Conservation (phyloP, 768 basidiomycete genomes). For the Candolleomyces efflorescens region DNA sequence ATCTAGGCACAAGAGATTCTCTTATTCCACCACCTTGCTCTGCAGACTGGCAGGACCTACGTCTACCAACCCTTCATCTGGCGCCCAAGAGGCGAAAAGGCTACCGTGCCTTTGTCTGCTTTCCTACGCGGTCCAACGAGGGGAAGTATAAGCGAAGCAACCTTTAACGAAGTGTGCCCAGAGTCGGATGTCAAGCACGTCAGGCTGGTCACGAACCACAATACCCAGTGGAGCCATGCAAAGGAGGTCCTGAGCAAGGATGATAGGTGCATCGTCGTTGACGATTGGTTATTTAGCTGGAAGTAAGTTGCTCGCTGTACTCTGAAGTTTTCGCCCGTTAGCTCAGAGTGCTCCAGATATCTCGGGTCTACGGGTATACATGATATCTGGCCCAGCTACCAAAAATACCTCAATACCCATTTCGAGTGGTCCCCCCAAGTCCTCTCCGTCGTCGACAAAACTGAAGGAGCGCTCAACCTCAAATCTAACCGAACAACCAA, state of each 20-base stretch:
- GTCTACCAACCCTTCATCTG: constrained; percentile 44
- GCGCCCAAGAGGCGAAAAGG: constrained; percentile 38
- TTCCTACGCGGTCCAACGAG: constrained; percentile 38
- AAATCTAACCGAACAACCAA: constrained; percentile 15
- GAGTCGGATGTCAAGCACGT: constrained; percentile 30
- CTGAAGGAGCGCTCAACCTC: constrained; percentile 31
- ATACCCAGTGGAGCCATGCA: constrained; percentile 34
- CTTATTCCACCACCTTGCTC: constrained; percentile 41
- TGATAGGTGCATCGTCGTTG: constrained; percentile 39
- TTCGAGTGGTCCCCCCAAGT: constrained; percentile 40
- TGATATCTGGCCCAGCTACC: constrained; percentile 29
- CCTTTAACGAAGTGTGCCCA: constrained; percentile 38
- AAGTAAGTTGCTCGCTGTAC: constrained; percentile 22
- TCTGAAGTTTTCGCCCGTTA: neutral
- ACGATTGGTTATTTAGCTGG: constrained; percentile 43
- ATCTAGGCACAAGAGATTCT: constrained; percentile 42
- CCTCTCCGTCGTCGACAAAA: constrained; percentile 28
- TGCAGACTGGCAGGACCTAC: constrained; percentile 34
- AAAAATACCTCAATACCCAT: constrained; percentile 13
- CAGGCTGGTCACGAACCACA: constrained; percentile 19
- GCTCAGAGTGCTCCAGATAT: constrained; percentile 22
- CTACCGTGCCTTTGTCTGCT: constrained; percentile 37
- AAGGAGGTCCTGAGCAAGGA: constrained; percentile 24
- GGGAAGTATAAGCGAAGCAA: constrained; percentile 28
- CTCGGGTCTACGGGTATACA: constrained; percentile 36